These are phyloP conservation scores for Evernia prunastri DNA, from an alignment of 495 filamentous ascomycete genomes.

Conservation along the genomic window DNA sequence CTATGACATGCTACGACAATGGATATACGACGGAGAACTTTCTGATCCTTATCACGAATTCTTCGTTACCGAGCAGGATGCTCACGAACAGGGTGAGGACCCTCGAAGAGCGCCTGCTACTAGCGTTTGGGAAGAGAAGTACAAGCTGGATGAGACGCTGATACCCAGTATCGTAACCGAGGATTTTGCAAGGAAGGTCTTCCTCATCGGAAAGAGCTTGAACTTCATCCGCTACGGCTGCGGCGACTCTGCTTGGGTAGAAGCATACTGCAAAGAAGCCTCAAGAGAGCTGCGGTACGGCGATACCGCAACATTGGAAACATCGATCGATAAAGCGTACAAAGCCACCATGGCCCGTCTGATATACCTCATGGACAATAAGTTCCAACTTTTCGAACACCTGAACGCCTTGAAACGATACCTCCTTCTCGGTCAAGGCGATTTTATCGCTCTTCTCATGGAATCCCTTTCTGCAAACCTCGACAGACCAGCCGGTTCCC, in stretches of 20 bases:
- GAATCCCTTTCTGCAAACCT: conserved; percentile 88
- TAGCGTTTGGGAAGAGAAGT: conserved; percentile 98
- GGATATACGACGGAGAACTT: conserved; percentile 98
- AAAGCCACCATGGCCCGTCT: conserved; percentile 94
- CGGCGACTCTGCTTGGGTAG: conserved; percentile 89
- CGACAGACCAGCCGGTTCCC: conserved; percentile 88
- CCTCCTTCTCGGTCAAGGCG: conserved; percentile 87
- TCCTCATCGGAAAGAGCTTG: conserved; percentile 92
- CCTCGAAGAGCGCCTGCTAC: conserved; percentile 63
- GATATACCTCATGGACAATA: conserved; percentile 87
- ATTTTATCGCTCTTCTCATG: conserved; percentile 97
- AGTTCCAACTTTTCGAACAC: conserved; percentile 91
- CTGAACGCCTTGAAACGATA: conserved; percentile 90
- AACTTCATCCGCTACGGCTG: conserved; percentile 98
- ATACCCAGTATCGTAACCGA: conserved; percentile 86
- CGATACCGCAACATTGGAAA: conserved; percentile 83
- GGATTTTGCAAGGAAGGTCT: conserved; percentile 91
- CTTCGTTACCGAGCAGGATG: conserved; percentile 75
- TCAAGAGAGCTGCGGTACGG: conserved; percentile 92
- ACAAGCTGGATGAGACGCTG: conserved; percentile 77
- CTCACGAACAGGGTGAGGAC: conserved; percentile 36
- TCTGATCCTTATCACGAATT: conserved; percentile 95
- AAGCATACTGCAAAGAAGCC: conserved; percentile 87
- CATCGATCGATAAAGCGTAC: conserved; percentile 94
- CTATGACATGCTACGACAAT: conserved; percentile 90